Base-by-base conservation (phyloP, 768 basidiomycete species). In the Clavaria fumosa region DNA sequence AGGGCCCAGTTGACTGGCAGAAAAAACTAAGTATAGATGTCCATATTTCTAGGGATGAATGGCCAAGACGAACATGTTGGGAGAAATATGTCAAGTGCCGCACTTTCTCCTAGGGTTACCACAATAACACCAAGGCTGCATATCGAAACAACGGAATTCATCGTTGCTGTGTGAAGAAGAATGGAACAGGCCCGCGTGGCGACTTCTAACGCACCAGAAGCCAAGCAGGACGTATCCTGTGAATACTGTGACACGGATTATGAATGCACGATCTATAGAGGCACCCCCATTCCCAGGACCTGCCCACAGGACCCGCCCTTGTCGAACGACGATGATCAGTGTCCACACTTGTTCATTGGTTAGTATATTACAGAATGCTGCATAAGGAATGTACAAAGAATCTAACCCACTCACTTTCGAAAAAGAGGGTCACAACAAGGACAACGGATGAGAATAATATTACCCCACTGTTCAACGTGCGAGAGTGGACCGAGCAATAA, bases 401-500 rank as follows among this genome's bases (percentile, higher is more conserved):
- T n/a, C n/a, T n/a, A n/a, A n/a, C n/a, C n/a, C n/a, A 28, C 26
- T 14, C 26, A 28, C 26, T 9, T 28, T 28, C 26, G 9, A 28
- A 28, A 14, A 28, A 9, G 9, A 28, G 26, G 14, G 26, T 28
- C 26, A 14, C 9, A 9, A 28, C 14, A 9, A 28, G 14, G 26
- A 28, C 14, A 9, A 14, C 26, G 14, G 26, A 28, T 28, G 9
- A 9, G 14, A 28, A 9, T 9, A 28, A 14, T 28, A 14, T 14
- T 14, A 28, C 26, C 9, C 9, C 14, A 28, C 14, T 28, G n/a
- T n/a, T n/a, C n/a, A n/a, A n/a, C n/a, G n/a, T n/a, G n/a, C n/a
- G n/a, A n/a, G 26, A 28, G 9, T 14, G 26, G 26, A 28, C 26
- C 9, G 26, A 28, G 26, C 26, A 45, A 21, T 37, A 37, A 36